Evolutionary conservation across 2,329 filamentous ascomycete genomes (phyloP).

Genomic region (Neurospora sp.): DNA sequence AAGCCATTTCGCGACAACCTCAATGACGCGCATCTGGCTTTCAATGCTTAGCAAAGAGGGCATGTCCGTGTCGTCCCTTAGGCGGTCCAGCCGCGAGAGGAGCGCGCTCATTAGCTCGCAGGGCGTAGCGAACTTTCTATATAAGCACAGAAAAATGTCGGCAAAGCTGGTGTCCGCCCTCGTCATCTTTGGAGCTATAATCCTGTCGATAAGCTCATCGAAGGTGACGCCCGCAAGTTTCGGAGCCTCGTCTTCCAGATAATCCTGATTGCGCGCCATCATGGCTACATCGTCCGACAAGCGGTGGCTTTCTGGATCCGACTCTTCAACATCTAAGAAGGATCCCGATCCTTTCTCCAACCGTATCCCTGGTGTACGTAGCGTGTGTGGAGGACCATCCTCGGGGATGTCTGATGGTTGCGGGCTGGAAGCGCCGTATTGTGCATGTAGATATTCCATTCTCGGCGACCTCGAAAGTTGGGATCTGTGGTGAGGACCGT

Average conservation of each 20-base stretch:
- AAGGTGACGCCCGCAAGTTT: slow-evolving; percentile 46
- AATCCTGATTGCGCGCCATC: slow-evolving; percentile 57
- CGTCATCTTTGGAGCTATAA: slow-evolving; percentile 71
- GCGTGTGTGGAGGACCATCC: slow-evolving; percentile 35
- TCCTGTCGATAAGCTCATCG: slow-evolving; percentile 74
- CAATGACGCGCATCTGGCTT: slow-evolving; percentile 73
- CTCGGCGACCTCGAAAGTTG: slow-evolving; percentile 38
- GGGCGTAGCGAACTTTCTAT: slow-evolving; percentile 86
- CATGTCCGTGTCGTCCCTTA: slow-evolving; percentile 55
- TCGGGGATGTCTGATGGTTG: slow-evolving; percentile 31
- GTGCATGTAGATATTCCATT: slow-evolving; percentile 30
- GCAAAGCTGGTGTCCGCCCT: slow-evolving; percentile 84
- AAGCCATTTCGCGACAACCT: slow-evolving; percentile 82
- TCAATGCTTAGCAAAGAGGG: slow-evolving; percentile 68
- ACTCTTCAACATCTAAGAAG: slow-evolving; percentile 61
- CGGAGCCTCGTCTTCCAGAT: slow-evolving; percentile 40
- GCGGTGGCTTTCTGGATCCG: slow-evolving; percentile 54
- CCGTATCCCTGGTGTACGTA: slow-evolving; percentile 42
- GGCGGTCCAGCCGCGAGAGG: slow-evolving; percentile 61
- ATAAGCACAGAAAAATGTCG: slow-evolving; percentile 82
- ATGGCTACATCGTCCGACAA: slow-evolving; percentile 60
- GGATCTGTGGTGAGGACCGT: slow-evolving; percentile 26
- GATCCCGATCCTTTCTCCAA: slow-evolving; percentile 40
- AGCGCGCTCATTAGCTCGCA: slow-evolving; percentile 68
- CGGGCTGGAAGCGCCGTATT: slow-evolving; percentile 18